Base-by-base conservation (phyloP, 2,329 filamentous ascomycete species). In the Podosphaera leucotricha region DNA sequence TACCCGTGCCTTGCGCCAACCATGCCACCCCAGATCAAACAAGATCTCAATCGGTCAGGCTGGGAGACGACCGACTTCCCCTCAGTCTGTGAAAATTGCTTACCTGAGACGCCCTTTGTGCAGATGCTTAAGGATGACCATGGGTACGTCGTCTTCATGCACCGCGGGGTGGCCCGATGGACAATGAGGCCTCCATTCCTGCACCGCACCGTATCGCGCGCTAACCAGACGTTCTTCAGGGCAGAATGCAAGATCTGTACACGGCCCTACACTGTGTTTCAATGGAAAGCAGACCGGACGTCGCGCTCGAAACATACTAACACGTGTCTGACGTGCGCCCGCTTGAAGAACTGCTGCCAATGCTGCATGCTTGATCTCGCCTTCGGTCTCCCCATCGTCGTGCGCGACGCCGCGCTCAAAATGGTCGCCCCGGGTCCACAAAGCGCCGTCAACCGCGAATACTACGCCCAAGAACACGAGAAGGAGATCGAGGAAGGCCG, bases 91-190 rank as follows among this genome's bases (percentile, higher is more conserved):
- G 90, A 98, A 63, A 85, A 77, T 57, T 98, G 90, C 60, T 72
- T 98, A 2, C 86, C 87, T 15, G 86, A 93, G 49, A 95, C 95
- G 55, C 87, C 87, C 1, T 98, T 92, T 57, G 90, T 98, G 38
- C 90, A 95, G 63, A 95, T 98, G 86, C 70, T 98, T 48, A 98
- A 98, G 63, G 85, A 95, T 59, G 87, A 98, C 61, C 77, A 92
- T 56, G 90, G 85, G 48, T 46, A 45, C n/a, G 38, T 41, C 5
- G 16, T n/a, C 10, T 35, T 21, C 8, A 5, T 33, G 19, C 33
- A 18, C 11, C 21, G 15, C 28, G 22, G 22, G 4, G 22, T 8
- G 8, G 4, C 22, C 22, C 4, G 22, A 24, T 8, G 22, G 22
- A 24, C 4, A 8, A 24, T 24, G 22, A 24, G 6, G 6, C 15